A percentile compares a stretch with the other conserved stretches of the same genome.
These are phyloP conservation scores for Beauveria asiatica DNA, from an alignment of 2,329 filamentous ascomycete species.

Conservation along the genomic window DNA sequence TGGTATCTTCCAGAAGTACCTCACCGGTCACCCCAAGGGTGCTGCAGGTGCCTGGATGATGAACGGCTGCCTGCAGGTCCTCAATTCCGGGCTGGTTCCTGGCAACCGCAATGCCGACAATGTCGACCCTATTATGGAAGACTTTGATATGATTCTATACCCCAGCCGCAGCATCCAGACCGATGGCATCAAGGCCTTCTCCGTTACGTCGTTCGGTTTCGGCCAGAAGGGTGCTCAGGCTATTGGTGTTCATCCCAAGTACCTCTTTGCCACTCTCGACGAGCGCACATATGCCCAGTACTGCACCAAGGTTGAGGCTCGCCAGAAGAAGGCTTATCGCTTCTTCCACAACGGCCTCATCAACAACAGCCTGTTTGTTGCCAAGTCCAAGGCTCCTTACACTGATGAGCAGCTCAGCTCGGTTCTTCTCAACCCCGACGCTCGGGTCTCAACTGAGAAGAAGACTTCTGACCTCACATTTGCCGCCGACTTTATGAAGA, in stretches of 20 bases:
- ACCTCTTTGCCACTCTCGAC: conserved; percentile 90
- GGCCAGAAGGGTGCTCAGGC: conserved; percentile 97
- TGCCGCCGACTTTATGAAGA: conserved; percentile 60
- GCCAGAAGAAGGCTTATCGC: conserved; percentile 97
- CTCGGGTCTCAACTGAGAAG: conserved; percentile 76
- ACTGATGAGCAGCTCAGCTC: conserved; percentile 75
- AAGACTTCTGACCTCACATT: conserved; percentile 75
- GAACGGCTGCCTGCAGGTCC: conserved; percentile 92
- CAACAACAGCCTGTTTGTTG: conserved; percentile 96
- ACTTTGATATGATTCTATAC: conserved; percentile 97
- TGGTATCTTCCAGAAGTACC: conserved; percentile 98
- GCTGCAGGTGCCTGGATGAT: conserved; percentile 99
- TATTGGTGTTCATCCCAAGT: conserved; percentile 93
- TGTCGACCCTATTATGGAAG: conserved; percentile 89
- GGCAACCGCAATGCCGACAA: conserved; percentile 98
- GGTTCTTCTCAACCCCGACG: conserved; percentile 89
- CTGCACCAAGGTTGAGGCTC: conserved; percentile 77
- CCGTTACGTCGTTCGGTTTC: conserved; percentile 97
- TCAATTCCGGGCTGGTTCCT: conserved; percentile 88
- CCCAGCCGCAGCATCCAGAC: conserved; percentile 93
- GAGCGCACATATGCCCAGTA: conserved; percentile 74
- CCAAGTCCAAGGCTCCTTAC: conserved; percentile 88
- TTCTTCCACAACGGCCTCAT: conserved; percentile 98
- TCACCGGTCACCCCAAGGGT: conserved; percentile 98
- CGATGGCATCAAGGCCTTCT: conserved; percentile 97